These are phyloP conservation scores for Geranium brycei DNA, from an alignment of 345 rosid genomes.

Conservation along the genomic window DNA sequence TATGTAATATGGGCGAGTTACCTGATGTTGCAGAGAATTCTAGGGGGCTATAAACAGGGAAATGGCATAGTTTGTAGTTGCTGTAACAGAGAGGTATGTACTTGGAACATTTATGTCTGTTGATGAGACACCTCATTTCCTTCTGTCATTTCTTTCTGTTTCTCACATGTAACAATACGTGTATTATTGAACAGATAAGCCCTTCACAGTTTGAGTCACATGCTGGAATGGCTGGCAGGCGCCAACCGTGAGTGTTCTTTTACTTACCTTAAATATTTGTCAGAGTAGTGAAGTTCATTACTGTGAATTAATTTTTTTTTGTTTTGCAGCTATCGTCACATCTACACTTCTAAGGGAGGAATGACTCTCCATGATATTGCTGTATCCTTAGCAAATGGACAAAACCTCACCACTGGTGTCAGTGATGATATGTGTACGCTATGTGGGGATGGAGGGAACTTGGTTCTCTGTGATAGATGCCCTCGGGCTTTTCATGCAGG, in stretches of 20 bases:
- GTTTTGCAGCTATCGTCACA: constrained; percentile 74
- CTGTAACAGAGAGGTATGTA: constrained; percentile 61
- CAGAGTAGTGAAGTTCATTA: constrained; percentile 1
- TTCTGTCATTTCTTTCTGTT: not conserved
- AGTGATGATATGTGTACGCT: constrained; percentile 82
- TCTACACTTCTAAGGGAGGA: constrained; percentile 58
- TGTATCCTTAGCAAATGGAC: constrained; percentile 67
- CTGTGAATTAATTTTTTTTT: constrained; percentile 5
- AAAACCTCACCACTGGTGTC: constrained; percentile 42
- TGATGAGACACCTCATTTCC: not conserved
- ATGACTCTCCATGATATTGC: constrained; percentile 89
- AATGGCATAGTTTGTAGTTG: constrained; percentile 77
- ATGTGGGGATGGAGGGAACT: constrained; percentile 78
- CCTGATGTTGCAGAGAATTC: constrained; percentile 33
- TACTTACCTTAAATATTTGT: constrained; percentile 9
- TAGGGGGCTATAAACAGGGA: constrained; percentile 75
- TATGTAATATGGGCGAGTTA: not conserved
- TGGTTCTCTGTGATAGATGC: constrained; percentile 63
- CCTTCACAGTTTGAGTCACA: constrained; percentile 99
- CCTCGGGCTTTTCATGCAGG: constrained; percentile 88
- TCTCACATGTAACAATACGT: constrained; percentile 3
- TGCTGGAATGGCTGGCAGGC: constrained; percentile 99
- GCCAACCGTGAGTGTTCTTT: constrained; percentile 79
- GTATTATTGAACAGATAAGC: constrained; percentile 48
- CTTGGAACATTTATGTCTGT: constrained; percentile 3